Percentiles rank a stretch among this genome's conserved stretches.
phyloP scores from a whole-genome alignment of 2,329 filamentous ascomycete species.

The Fusarium sp. region DNA sequence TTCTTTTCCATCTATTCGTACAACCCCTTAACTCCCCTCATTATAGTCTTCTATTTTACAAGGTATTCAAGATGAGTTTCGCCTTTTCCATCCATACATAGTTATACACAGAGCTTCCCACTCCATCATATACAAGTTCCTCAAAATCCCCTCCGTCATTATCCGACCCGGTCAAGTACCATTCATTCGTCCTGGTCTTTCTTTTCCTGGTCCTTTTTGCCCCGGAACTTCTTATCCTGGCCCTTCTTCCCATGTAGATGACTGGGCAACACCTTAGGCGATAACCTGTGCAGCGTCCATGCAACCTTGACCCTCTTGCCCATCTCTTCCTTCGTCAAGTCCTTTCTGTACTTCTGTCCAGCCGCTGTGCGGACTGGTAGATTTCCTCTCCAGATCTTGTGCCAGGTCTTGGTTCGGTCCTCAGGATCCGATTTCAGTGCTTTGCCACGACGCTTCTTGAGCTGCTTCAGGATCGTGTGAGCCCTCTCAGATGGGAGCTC shows the following conservation, averaged over 20 bases:
- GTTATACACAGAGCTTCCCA: constrained; percentile 30
- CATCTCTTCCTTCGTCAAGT: constrained; percentile 67
- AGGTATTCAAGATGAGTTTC: constrained; percentile 23
- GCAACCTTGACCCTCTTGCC: constrained; percentile 63
- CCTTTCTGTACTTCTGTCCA: constrained; percentile 72
- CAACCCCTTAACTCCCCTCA: neutral
- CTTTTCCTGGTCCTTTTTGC: neutral
- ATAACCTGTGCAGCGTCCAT: constrained; percentile 55
- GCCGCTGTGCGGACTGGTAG: constrained; percentile 60
- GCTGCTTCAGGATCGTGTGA: constrained; percentile 67
- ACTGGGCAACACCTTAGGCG: neutral
- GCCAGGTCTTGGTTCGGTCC: constrained; percentile 60
- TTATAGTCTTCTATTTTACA: constrained; percentile 21
- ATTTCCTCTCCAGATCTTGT: constrained; percentile 62
- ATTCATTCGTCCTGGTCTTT: neutral
- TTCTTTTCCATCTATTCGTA: constrained; percentile 1
- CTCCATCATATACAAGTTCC: constrained; percentile 14
- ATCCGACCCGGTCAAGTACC: neutral
- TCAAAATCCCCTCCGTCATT: neutral
- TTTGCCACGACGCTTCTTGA: constrained; percentile 69
- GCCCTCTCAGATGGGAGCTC: constrained; percentile 68
- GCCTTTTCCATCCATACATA: constrained; percentile 9
- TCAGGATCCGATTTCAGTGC: constrained; percentile 60
- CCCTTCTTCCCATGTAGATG: neutral
- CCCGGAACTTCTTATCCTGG: neutral